phyloP scores from a whole-genome alignment of 2,329 filamentous ascomycete species.

The Neoarthrinium moseri region DNA sequence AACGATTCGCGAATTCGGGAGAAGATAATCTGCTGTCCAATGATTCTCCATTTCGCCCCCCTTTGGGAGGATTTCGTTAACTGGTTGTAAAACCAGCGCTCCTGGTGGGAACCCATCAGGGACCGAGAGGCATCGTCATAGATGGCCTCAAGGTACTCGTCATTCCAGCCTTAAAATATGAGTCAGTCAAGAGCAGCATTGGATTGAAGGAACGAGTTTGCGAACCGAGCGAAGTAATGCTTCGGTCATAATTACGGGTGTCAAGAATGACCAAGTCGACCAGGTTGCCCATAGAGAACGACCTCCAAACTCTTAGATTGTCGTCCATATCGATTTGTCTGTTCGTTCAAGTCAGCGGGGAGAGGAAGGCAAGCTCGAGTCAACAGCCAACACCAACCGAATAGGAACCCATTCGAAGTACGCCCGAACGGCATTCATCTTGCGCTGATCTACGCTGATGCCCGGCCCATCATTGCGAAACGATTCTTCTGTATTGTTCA shows the following conservation, averaged over 20 bases:
- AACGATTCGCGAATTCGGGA: slow-evolving; percentile 27
- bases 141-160: slow-evolving; percentile 58
- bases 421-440: slow-evolving; percentile 70
- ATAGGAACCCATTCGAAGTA: slow-evolving; percentile 69
- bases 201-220: background rate
- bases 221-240: slow-evolving; percentile 48
- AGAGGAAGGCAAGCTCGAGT: slow-evolving; percentile 29
- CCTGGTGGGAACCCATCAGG: slow-evolving; percentile 71
- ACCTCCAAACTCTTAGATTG: slow-evolving; percentile 62
- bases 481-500: slow-evolving; percentile 55
- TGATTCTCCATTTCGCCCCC: slow-evolving; percentile 68
- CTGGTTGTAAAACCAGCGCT: slow-evolving; percentile 70
- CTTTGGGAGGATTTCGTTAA: slow-evolving; percentile 58
- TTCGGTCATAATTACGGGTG: slow-evolving; percentile 67
- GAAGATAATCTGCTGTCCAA: slow-evolving; percentile 72
- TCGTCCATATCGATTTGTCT: slow-evolving; percentile 46
- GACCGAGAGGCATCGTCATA: slow-evolving; percentile 65
- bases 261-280: slow-evolving; percentile 69
- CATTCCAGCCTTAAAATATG: background rate
- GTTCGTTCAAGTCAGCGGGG: slow-evolving; percentile 16
- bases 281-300: slow-evolving; percentile 63
- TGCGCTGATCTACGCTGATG: slow-evolving; percentile 69
- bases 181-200: no score
- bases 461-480: slow-evolving; percentile 55
- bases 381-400: slow-evolving; percentile 30